These are phyloP conservation scores for Cladochytrium replicatum DNA, from an alignment of 192 early-diverging fungal species.

Conservation along the genomic window DNA sequence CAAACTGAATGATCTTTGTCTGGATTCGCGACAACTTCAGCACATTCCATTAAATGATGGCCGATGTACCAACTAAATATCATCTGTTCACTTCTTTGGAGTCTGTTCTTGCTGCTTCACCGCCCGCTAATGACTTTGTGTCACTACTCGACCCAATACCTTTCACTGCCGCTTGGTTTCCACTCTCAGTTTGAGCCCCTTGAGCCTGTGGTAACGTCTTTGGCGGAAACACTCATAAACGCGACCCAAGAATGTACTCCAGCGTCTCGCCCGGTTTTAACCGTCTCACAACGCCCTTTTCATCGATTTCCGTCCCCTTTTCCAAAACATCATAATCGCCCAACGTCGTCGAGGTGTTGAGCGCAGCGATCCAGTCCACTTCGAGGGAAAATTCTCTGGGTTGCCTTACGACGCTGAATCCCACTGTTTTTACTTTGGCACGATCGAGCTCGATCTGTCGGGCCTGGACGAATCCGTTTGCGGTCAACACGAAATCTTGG, in stretches of 20 bases:
- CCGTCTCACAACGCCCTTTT: conserved; percentile 10
- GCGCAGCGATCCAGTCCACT: conserved; percentile 82
- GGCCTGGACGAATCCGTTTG: conserved; percentile 77
- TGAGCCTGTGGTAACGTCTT: too few relatives aligned
- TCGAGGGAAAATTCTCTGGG: conserved; percentile 81
- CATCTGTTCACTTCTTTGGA: too few relatives aligned
- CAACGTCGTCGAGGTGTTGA: conserved; percentile 67
- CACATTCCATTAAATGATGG: too few relatives aligned
- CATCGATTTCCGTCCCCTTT: conserved; percentile 14
- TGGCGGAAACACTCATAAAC: conserved; percentile 7
- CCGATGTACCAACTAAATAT: too few relatives aligned
- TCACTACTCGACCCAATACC: too few relatives aligned
- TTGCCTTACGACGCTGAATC: conserved; percentile 73
- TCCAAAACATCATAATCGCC: conserved; percentile 45
- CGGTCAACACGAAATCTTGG: conserved; percentile 84
- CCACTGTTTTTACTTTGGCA: conserved; percentile 77
- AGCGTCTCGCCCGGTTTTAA: conserved; percentile 13
- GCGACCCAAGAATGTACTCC: conserved; percentile 5
- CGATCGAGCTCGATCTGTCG: conserved; percentile 80
- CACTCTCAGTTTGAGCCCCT: too few relatives aligned
- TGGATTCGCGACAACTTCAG: too few relatives aligned
- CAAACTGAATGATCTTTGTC: too few relatives aligned
- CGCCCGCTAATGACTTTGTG: too few relatives aligned
- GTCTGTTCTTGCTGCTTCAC: too few relatives aligned
- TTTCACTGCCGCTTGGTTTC: too few relatives aligned